Conservation (phyloP, 2,329 filamentous ascomycete genomes). For the Ceratocystiopsis sp. region DNA sequence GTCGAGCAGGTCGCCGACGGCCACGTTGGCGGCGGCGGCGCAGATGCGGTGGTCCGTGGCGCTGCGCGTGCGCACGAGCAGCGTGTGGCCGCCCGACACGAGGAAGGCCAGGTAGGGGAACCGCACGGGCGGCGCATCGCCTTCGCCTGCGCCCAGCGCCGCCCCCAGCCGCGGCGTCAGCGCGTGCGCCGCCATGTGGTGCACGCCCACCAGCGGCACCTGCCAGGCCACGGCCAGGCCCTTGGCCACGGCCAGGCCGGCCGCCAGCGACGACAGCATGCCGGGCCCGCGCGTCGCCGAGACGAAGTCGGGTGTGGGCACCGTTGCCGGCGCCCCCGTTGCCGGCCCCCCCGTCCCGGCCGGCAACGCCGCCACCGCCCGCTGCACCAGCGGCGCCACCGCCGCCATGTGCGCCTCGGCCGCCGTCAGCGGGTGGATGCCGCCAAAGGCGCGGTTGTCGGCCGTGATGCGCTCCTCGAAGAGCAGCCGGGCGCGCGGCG, state of each 20-base stretch:
- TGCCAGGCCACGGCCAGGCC: constrained; percentile 72
- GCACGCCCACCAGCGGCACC: constrained; percentile 67
- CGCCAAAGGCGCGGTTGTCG: constrained; percentile 55
- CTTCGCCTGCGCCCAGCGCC: constrained; percentile 21
- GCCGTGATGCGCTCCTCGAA: constrained; percentile 73
- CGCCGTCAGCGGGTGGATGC: constrained; percentile 65
- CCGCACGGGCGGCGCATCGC: constrained; percentile 20
- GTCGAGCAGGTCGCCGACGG: constrained; percentile 81
- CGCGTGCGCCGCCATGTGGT: constrained; percentile 97
- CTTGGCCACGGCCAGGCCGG: constrained; percentile 72
- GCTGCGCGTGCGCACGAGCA: constrained; percentile 58
- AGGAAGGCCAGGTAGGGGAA: constrained; percentile 84
- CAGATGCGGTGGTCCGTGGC: constrained; percentile 57
- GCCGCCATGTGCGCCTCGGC: constrained; percentile 58
- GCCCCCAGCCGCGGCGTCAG: constrained; percentile 65
- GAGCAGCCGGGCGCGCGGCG: constrained; percentile 38
- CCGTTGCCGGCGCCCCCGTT: neutral
- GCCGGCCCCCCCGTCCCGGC: neutral
- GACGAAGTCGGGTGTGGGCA: constrained; percentile 46
- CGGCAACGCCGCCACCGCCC: constrained; percentile 40
- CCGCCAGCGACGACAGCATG: constrained; percentile 62
- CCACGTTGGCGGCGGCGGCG: constrained; percentile 58
- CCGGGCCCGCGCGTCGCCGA: constrained; percentile 81
- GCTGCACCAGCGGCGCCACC: constrained; percentile 49
- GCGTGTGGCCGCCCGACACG: constrained; percentile 82